Conservation (phyloP, 1,284 basidiomycete species). For the Ustilago bromivora region DNA sequence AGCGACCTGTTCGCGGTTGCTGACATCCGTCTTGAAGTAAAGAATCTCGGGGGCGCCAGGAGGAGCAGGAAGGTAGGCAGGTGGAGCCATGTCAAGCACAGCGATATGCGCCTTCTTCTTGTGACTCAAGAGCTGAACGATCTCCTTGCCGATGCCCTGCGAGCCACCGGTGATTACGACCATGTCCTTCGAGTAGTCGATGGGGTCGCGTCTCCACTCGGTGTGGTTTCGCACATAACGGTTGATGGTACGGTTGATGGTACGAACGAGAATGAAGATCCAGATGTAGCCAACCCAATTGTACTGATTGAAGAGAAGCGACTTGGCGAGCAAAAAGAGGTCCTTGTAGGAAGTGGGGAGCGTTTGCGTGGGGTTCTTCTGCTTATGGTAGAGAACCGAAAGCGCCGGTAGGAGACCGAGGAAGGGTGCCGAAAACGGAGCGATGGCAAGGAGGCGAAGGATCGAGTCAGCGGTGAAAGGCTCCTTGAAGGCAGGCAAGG, state of each 20-base stretch:
- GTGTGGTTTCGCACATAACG: conserved; percentile 61
- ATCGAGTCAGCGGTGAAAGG: conserved; percentile 60
- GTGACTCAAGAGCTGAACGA: conserved; percentile 63
- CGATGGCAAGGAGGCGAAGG: conserved; percentile 47
- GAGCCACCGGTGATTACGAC: conserved; percentile 68
- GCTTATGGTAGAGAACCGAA: conserved; percentile 51
- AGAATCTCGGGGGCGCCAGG: conserved; percentile 64
- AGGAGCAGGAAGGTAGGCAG: conserved; percentile 60
- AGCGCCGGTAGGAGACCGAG: conserved; percentile 58
- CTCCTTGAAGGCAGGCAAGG: conserved; percentile 34
- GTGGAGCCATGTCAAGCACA: conserved; percentile 66
- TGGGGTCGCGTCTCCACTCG: conserved; percentile 51
- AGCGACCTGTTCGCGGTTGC: conserved; percentile 55
- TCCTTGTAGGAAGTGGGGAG: conserved; percentile 16
- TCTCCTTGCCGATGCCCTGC: conserved; percentile 66
- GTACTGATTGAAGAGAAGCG: conserved; percentile 55
- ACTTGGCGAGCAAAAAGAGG: conserved; percentile 22
- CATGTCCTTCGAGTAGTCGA: conserved; percentile 63
- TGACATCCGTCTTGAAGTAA: conserved; percentile 67
- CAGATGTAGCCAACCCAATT: conserved; percentile 57
- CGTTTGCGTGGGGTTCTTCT: conserved; percentile 12
- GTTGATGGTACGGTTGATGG: conserved; percentile 55
- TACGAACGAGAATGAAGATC: conserved; percentile 54
- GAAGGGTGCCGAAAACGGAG: conserved; percentile 60
- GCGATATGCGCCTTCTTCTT: conserved; percentile 60